Conservation (phyloP, 768 basidiomycete genomes). For the Lepiota subincarnata region DNA sequence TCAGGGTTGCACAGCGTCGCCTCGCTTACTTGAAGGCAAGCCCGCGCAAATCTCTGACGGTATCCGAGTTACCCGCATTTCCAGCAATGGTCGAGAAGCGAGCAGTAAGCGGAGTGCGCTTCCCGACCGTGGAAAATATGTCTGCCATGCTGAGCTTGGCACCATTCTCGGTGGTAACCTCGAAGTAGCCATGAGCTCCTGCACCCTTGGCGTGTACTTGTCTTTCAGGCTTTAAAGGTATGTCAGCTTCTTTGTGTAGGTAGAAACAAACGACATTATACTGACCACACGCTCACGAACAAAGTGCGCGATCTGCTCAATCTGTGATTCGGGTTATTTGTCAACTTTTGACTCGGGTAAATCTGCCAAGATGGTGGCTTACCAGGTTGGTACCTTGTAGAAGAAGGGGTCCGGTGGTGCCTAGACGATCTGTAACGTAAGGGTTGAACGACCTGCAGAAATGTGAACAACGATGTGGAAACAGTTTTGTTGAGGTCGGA, state of each 20-base stretch:
- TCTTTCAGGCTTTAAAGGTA: conserved; percentile 22
- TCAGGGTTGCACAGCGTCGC: no score
- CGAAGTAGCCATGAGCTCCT: conserved; percentile 51
- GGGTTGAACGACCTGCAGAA: conserved; percentile 11
- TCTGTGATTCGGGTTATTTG: conserved; percentile 1
- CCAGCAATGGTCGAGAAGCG: conserved; percentile 56
- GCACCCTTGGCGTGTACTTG: conserved; percentile 33
- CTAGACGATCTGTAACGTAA: conserved; percentile 13
- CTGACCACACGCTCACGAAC: conserved; percentile 17
- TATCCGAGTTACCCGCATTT: conserved; percentile 46
- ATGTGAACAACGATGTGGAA: neutral
- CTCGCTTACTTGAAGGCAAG: conserved; percentile 40
- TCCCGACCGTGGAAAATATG: conserved; percentile 26
- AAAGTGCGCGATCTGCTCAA: conserved; percentile 17
- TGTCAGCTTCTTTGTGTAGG: neutral
- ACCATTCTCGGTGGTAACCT: conserved; percentile 42
- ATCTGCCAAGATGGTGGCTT: neutral
- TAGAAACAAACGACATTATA: neutral
- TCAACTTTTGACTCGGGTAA: neutral
- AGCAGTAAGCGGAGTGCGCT: conserved; percentile 31
- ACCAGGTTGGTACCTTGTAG: conserved; percentile 15
- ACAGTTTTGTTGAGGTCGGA: neutral
- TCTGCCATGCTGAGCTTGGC: conserved; percentile 31
- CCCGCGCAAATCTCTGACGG: conserved; percentile 48
- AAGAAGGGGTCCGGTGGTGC: conserved; percentile 14